These are phyloP conservation scores for Mortierella sp. DNA, from an alignment of 371 early-diverging fungal genomes.

Conservation along the genomic window DNA sequence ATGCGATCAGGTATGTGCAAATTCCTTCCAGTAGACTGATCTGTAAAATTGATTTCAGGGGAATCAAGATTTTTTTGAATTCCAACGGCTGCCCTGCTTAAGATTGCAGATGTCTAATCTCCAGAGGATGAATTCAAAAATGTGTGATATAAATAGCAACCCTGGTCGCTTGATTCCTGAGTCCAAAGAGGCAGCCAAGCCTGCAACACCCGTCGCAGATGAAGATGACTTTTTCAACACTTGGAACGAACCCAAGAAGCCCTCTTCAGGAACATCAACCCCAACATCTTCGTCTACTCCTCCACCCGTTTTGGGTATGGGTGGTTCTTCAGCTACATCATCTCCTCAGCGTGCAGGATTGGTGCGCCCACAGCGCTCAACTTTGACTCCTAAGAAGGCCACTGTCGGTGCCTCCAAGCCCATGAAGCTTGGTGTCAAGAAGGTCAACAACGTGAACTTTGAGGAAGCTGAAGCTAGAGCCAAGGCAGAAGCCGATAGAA, in stretches of 20 bases:
- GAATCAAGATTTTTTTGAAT: slow-evolving; percentile 10
- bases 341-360: slow-evolving; percentile 48
- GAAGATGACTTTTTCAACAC: slow-evolving; percentile 58
- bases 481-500: slow-evolving; percentile 84
- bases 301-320: slow-evolving; percentile 40
- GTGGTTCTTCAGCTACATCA: slow-evolving; percentile 16
- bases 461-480: slow-evolving; percentile 94
- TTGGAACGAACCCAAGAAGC: slow-evolving; percentile 57
- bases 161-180: slow-evolving; percentile 51
- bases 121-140: not conserved
- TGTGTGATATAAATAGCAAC: slow-evolving; percentile 22
- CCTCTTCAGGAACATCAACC: slow-evolving; percentile 51
- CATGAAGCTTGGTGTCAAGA: slow-evolving; percentile 87
- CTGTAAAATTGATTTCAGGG: slow-evolving; percentile 7
- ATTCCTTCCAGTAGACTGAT: slow-evolving; percentile 25
- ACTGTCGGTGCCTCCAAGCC: slow-evolving; percentile 65
- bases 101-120: not conserved
- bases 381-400: slow-evolving; percentile 58
- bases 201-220: slow-evolving; percentile 29
- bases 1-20: slow-evolving; percentile 75
- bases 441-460: slow-evolving; percentile 87
- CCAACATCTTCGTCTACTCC: slow-evolving; percentile 51
- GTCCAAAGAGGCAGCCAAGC: slow-evolving; percentile 21
- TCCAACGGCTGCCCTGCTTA: slow-evolving; percentile 27
- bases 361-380: slow-evolving; percentile 55